Base-by-base conservation (phyloP, 2,329 filamentous ascomycete genomes). In the Phialocephala sp. region DNA sequence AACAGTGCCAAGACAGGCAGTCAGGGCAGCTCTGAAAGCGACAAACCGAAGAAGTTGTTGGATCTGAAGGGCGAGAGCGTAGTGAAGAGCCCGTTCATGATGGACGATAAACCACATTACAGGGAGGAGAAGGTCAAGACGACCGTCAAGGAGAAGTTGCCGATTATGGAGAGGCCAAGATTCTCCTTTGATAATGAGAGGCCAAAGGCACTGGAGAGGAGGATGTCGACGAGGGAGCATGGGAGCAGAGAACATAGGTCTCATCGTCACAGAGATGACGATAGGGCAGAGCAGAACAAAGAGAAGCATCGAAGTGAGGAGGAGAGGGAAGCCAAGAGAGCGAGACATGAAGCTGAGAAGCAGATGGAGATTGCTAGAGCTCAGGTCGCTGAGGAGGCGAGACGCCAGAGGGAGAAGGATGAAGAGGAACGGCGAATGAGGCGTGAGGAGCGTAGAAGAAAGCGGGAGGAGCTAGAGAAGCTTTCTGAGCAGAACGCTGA, bases 21-120 rank as follows among this genome's bases (percentile, higher is more conserved):
- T 62, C 9, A 61, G 9, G 65, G 63, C 27, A 70, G 60, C 63
- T 66, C 66, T 9, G 66, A 69, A n/a, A 41, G 35, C 5, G 67
- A 68, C 4, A 69, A 68, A 20, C 63, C 63, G 52, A 68, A 66
- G 6, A 72, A 68, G 20, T 45, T 73, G 8, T 32, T 73, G 32
- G 70, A 64, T 15, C 27, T 72, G 43, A 71, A 69, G 41, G 71
- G 72, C 6, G 66, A 72, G 47, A 74, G 72, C 62, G 67, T 73
- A 6, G 72, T 75, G 11, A 73, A 70, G 52, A 69, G 62, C 8
- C 67, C 70, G 14, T 72, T 75, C 39, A 66, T 75, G 39, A 66
- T 64, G 4, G 68, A 60, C 11, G 60, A 69, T 15, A 69, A 69
- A 37, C 66, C 72, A 18, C 73, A 74, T 62, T 43, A 64, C 24